Conservation (phyloP, 2,329 filamentous ascomycete genomes). For the Scytalidium sp. region DNA sequence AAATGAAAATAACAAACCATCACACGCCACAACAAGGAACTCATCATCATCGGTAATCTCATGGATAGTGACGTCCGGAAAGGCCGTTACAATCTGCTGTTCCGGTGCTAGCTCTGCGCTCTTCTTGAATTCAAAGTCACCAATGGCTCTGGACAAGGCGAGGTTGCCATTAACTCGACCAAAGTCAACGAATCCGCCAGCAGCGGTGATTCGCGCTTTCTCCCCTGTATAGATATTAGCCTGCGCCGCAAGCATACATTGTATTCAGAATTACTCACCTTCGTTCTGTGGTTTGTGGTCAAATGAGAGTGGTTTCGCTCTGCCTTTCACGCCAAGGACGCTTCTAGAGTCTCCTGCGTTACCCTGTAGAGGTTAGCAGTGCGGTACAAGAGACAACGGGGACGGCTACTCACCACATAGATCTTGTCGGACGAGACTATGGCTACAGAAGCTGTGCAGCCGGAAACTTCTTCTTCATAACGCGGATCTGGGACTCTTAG, state of each 20-base stretch:
- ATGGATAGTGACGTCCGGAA: slow-evolving; percentile 89
- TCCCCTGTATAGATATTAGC: slow-evolving; percentile 60
- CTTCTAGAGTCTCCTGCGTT: slow-evolving; percentile 96
- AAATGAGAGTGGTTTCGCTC: slow-evolving; percentile 96
- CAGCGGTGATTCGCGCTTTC: slow-evolving; percentile 92
- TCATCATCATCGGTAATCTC: slow-evolving; percentile 92
- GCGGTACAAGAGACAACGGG: slow-evolving; percentile 7
- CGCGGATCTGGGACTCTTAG: slow-evolving; percentile 69
- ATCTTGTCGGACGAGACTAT: slow-evolving; percentile 90
- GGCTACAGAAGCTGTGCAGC: slow-evolving; percentile 91
- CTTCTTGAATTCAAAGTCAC: slow-evolving; percentile 99
- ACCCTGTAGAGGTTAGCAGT: slow-evolving; percentile 56
- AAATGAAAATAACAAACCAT: slow-evolving; percentile 61
- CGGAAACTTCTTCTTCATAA: slow-evolving; percentile 97
- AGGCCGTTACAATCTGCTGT: slow-evolving; percentile 97
- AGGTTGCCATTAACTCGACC: slow-evolving; percentile 98
- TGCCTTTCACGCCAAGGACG: slow-evolving; percentile 92
- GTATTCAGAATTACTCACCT: slow-evolving; percentile 49
- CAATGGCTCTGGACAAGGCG: slow-evolving; percentile 92
- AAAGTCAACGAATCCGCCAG: slow-evolving; percentile 97
- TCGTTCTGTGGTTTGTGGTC: slow-evolving; percentile 99
- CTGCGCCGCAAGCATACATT: slow-evolving; percentile 2
- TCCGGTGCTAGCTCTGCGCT: slow-evolving; percentile 95
- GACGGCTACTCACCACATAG: slow-evolving; percentile 72
- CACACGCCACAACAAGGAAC: slow-evolving; percentile 89